These are phyloP conservation scores for Tetrahymena malaccensis DNA, from an alignment of 73 alveolate genomes.

Conservation along the genomic window DNA sequence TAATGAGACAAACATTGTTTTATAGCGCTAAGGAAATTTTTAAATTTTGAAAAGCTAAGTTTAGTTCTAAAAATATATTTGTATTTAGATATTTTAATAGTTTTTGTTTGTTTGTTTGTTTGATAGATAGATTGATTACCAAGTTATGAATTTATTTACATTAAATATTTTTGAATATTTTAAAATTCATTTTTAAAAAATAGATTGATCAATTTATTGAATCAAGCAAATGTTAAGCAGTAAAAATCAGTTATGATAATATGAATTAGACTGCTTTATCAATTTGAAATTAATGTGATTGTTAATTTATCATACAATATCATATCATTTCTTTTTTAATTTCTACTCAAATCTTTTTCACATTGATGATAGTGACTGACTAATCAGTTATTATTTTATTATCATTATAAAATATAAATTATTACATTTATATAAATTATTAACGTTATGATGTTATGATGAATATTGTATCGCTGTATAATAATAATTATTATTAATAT, in stretches of 20 bases:
- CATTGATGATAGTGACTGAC: background rate
- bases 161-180: background rate
- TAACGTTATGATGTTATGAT: background rate
- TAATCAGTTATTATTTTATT: background rate
- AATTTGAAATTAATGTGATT: too few species aligned
- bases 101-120: background rate
- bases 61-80: background rate
- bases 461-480: background rate
- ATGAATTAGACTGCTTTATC: background rate
- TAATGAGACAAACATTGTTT: background rate
- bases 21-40: background rate
- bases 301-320: background rate
- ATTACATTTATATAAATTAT: background rate
- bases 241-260: background rate
- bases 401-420: background rate
- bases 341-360: background rate
- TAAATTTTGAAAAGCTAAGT: background rate
- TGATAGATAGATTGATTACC: background rate
- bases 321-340: background rate
- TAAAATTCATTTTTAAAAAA: background rate
- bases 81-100: background rate
- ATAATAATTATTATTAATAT: too few species aligned
- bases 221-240: background rate
- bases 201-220: background rate
- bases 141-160: background rate